A percentile compares a stretch with the other conserved stretches of the same genome.
phyloP scores from a whole-genome alignment of 371 early-diverging fungal species.

The Saksenaea oblongispora region DNA sequence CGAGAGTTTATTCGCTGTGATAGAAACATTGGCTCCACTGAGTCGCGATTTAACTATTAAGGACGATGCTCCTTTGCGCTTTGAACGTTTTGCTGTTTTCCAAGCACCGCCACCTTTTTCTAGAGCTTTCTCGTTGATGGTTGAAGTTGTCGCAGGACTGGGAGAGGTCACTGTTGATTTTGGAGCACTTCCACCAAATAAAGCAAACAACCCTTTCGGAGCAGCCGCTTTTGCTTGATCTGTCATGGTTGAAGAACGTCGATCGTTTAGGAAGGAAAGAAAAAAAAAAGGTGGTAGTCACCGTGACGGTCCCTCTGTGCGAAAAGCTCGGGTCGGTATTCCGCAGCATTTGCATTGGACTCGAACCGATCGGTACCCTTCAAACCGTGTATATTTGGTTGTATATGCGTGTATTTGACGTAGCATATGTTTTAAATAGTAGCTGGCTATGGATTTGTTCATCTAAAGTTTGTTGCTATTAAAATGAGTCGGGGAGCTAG shows the following conservation, averaged over 20 bases:
- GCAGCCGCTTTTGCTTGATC: not conserved
- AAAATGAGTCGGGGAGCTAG: too few relatives aligned
- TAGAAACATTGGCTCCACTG: slow-evolving; percentile 24
- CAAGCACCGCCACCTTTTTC: slow-evolving; percentile 25
- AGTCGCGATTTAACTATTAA: slow-evolving; percentile 26
- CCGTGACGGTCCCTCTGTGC: not conserved
- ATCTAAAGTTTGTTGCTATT: too few relatives aligned
- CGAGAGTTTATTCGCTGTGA: slow-evolving; percentile 20
- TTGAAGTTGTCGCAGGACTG: slow-evolving; percentile 7
- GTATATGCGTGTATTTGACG: too few relatives aligned
- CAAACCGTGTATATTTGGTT: too few relatives aligned
- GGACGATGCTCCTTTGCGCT: slow-evolving; percentile 14
- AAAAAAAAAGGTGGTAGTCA: not conserved
- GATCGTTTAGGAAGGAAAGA: not conserved
- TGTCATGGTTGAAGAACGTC: not conserved
- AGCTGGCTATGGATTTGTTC: too few relatives aligned
- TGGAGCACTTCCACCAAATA: slow-evolving; percentile 33
- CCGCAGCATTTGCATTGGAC: not conserved
- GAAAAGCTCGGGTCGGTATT: not conserved
- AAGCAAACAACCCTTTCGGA: slow-evolving; percentile 29
- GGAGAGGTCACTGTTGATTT: not conserved
- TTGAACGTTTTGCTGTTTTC: slow-evolving; percentile 16
- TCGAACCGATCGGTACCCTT: too few relatives aligned
- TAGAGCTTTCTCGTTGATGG: not conserved
- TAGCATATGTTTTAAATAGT: too few relatives aligned